Base-by-base conservation (phyloP, 2,329 filamentous ascomycete species). In the Pseudogymnoascus sp. region DNA sequence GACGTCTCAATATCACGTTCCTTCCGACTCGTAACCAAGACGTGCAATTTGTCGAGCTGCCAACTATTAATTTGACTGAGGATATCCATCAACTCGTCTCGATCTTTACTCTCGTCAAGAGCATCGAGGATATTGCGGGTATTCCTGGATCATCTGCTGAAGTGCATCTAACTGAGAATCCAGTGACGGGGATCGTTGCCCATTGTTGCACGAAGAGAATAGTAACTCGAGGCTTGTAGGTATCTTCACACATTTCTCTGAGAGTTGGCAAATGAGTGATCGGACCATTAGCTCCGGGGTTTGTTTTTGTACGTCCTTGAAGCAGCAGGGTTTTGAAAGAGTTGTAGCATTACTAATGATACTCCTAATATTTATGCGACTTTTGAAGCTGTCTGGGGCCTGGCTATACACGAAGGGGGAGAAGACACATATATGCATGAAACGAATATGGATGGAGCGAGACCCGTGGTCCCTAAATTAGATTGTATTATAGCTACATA, bases 241-340 rank as follows among this genome's bases (percentile, higher is more conserved):
- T 13, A 69, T 59, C 11, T 59, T 56, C 11, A 44, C 23, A 7
- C 59, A 65, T 13, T 68, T 67, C 21, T 67, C 42, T 56, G 70
- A 71, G 68, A 72, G 66, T 62, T 79, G 77, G 15, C 40, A 64
- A 9, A 77, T 56, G 2, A 79, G 66, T 10, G 76, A 77, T 17
- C 73, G 71, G 1, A 79, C 11, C 69, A 77, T 73, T 0, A 69
- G 65, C 15, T 74, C 71, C 4, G 72, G 50, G 0, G 66, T 42
- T 63, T 77, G 75, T 60, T 78, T 79, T 29, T 70, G 59, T 0
- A 7, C 40, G 59, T 78, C 71, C 4, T 71, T 77, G 67, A 79
- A 79, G 61, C 73, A 40, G n/a, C 37, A 40, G 29, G 37, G 37
- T 17, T n/a, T 40, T 40, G 7, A 7, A 40, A 40, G 37, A 40